phyloP scores from a whole-genome alignment of 1,139 yeast genomes.

The Saccharomyces hybrid region DNA sequence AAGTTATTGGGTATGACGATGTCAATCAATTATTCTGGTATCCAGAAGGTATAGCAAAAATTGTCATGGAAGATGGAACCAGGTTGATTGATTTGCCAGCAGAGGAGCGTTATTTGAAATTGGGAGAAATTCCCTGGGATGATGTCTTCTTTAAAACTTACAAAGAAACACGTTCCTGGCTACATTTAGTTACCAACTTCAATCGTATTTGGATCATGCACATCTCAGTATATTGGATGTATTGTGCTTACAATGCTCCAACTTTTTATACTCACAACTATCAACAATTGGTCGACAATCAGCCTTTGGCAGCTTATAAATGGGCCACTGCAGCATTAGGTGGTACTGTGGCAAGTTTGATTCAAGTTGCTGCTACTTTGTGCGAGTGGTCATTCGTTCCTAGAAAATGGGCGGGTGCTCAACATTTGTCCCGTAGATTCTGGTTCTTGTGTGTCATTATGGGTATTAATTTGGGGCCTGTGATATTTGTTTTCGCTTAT shows the following conservation, averaged over 20 bases:
- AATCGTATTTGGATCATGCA: constrained; percentile 98
- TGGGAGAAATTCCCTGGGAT: constrained; percentile 90
- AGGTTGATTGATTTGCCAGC: constrained; percentile 84
- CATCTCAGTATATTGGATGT: constrained; percentile 87
- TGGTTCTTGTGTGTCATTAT: constrained; percentile 62
- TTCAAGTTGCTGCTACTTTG: constrained; percentile 81
- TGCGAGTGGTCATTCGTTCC: constrained; percentile 97
- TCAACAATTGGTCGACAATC: constrained; percentile 72
- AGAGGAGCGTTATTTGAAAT: constrained; percentile 78
- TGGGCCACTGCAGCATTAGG: constrained; percentile 94
- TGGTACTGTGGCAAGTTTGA: constrained; percentile 74
- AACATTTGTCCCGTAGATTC: constrained; percentile 83
- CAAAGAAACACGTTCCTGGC: constrained; percentile 96
- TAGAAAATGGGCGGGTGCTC: constrained; percentile 98
- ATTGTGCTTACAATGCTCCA: constrained; percentile 87
- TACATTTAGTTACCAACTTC: constrained; percentile 89
- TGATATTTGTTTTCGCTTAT: constrained; percentile 77
- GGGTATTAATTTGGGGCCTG: constrained; percentile 70
- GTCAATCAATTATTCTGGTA: constrained; percentile 98
- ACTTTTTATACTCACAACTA: constrained; percentile 81
- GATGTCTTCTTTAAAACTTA: constrained; percentile 93
- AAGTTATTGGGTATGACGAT: constrained; percentile 94
- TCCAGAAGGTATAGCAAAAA: constrained; percentile 96
- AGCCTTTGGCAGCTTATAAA: constrained; percentile 76
- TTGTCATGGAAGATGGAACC: constrained; percentile 83